phyloP scores from a whole-genome alignment of 164 flowering plant species.

The Liquidambar formosana region DNA sequence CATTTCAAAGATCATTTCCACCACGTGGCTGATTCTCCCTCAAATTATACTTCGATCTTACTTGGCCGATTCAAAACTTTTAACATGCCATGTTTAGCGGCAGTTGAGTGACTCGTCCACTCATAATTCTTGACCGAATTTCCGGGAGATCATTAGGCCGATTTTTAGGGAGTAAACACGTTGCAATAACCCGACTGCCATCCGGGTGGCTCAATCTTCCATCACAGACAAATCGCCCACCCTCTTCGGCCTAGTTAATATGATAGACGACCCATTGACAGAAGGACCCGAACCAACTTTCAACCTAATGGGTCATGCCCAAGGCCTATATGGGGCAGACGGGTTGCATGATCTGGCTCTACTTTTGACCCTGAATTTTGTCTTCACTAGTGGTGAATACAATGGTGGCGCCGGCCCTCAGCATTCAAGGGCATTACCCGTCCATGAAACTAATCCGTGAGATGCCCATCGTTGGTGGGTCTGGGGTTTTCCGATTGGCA shows the following conservation, averaged over 20 bases:
- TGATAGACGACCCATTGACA: conserved; percentile 40
- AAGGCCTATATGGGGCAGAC: conserved; percentile 40
- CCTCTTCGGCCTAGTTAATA: conserved; percentile 29
- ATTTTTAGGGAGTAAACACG: too few relatives aligned
- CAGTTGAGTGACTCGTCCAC: too few relatives aligned
- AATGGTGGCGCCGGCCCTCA: conserved; percentile 3
- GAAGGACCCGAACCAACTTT: conserved; percentile 37
- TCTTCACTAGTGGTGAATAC: conserved; percentile 3
- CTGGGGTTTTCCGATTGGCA: conserved; percentile 7
- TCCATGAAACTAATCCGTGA: neutral
- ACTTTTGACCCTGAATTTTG: conserved; percentile 28
- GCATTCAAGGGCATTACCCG: conserved; percentile 2
- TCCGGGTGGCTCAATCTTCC: conserved; percentile 29
- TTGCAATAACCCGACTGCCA: conserved; percentile 38
- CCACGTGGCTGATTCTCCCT: too few relatives aligned
- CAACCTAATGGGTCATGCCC: conserved; percentile 40
- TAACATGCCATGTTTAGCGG: too few relatives aligned
- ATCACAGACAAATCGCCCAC: conserved; percentile 14
- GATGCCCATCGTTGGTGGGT: conserved; percentile 17
- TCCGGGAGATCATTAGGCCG: too few relatives aligned
- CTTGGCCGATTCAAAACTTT: too few relatives aligned
- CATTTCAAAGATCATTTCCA: too few relatives aligned
- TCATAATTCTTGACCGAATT: too few relatives aligned
- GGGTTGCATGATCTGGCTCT: conserved; percentile 22
- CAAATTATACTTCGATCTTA: too few relatives aligned